A percentile compares a stretch with the other conserved stretches of the same genome.
Evolutionary conservation across 208 protist genomes (phyloP).

Genomic region (Angomonas ambiguus): DNA sequence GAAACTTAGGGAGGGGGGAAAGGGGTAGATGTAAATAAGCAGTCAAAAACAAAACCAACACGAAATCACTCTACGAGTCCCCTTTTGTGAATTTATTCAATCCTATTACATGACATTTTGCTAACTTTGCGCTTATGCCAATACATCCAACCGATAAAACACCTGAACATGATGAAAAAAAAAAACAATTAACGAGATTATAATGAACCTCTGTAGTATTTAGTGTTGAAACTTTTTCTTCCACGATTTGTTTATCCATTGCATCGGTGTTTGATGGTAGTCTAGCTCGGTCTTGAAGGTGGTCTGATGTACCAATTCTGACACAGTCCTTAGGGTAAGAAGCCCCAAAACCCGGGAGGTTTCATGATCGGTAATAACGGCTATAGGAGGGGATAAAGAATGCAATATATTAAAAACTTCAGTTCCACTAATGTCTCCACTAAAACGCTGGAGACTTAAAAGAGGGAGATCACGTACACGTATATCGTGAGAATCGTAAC

Average conservation of each 20-base stretch:
- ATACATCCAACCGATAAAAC: neutral
- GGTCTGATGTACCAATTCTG: constrained; percentile 49
- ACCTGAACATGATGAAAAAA: neutral
- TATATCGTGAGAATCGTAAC: constrained; percentile 27
- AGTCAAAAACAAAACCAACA: neutral
- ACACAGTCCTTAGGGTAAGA: constrained; percentile 52
- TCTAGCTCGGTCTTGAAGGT: constrained; percentile 66
- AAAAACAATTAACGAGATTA: neutral
- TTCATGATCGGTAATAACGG: constrained; percentile 26
- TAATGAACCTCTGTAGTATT: neutral
- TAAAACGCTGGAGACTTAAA: constrained; percentile 33
- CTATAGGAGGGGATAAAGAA: constrained; percentile 31
- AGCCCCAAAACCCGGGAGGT: constrained; percentile 30
- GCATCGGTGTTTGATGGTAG: constrained; percentile 35
- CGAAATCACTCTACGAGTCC: neutral
- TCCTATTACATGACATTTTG: neutral
- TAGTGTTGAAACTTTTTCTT: constrained; percentile 15
- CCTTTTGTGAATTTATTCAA: too few species aligned
- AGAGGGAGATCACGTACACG: constrained; percentile 49
- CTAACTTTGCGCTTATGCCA: neutral
- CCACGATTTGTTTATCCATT: constrained; percentile 51
- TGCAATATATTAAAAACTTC: constrained; percentile 51
- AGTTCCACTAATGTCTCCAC: constrained; percentile 27
- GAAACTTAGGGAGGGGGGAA: neutral
- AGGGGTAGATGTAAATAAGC: neutral